Evolutionary conservation across 331 rosid genomes (phyloP), one percentile per base, ranked within the genome.

Genomic region (Arachis monticola): DNA sequence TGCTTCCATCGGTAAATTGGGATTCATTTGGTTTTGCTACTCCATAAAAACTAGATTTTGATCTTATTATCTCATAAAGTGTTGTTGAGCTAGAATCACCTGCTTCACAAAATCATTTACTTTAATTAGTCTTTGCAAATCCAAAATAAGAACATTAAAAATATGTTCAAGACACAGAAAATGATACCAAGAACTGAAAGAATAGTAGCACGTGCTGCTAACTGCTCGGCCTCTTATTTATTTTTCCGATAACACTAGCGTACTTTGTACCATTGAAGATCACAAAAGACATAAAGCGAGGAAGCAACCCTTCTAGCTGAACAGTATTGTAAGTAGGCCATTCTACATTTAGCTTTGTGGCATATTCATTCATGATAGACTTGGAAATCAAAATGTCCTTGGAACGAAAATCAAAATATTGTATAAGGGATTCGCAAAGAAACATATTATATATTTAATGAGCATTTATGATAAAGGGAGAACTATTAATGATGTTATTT

Each of bases 181-280:
- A 44, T 5, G 38, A 50, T 83, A 91, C 93, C 91, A 8, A 86
- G 41, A 67, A 83, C 81, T 6, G 90, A 76, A 52, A 73, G 45
- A 78, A 88, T 77, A 56, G 76, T 85, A 52, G 73, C 73, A 38
- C 85, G 83, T 10, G 92, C 89, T n/a, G 88, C 93, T 75, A 77
- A 74, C 69, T 83, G 89, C 78, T 88, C 92, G 17, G 88, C 93
- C 72, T 87, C 84, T 75, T 85, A 85, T 81, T 88, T 88, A 65
- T 6, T 83, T 78, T 52, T 40, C 83, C 74, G n/a, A 51, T 44
- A 44, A 62, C 67, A 32, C 93, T 81, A 3, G 69, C 78, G 72
- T 78, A 88, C 5, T 10, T 51, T 67, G 40, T 67, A 27, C 93
- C 92, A 32, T 85, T 84, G 73, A 87, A 82, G 70, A 79, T 82